Evolutionary conservation across 257 asterid genomes (phyloP), one percentile per base, ranked within the genome.

Genomic region (Lavandula angustifolia): DNA sequence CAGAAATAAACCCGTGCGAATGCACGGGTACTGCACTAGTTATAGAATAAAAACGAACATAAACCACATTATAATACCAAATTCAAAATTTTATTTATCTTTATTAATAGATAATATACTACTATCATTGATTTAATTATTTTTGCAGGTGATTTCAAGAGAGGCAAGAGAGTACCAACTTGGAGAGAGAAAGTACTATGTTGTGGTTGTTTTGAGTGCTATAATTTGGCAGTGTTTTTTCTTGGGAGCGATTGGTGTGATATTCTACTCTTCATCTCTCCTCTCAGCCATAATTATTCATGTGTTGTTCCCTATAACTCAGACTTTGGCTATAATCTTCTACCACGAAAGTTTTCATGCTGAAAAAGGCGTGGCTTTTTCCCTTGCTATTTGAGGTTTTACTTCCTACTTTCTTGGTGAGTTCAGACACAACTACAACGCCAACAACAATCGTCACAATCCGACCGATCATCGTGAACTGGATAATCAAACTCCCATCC

Each of bases 351-450:
- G 48, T 5, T 80, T 80, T 47, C 75, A 80, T 17, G 70, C 80
- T 0, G 80, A 74, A 54, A 80, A 80, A 4, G 85, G 82, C 4
- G 40, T 80, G 0, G 60, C 82, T 10, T 75, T 76, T 9, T 80
- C 76, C 55, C 48, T 80, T 6, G 79, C 85, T n/a, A 50, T 80
- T 17, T 80, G 81, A 79, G 85, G 82, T 48, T 80, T 80, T 51
- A 32, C 61, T 49, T 80, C 82, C 11, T 79, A 79, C 54, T 76
- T 72, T 47, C 67, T 42, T n/a, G 84, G 84, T 17, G 77, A 76
- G 75, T 61, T 71, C 37, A 71, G 33, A 55, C n/a, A 18, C 14
- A 67, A 41, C 56, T 13, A 41, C 34, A 65, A 6, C 8, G 13
- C 4, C 4, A 54, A 55, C 3, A 53, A 17, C 40, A 35, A 37